Base-by-base conservation (phyloP, 2,329 filamentous ascomycete species). In the Fusarium foetens region DNA sequence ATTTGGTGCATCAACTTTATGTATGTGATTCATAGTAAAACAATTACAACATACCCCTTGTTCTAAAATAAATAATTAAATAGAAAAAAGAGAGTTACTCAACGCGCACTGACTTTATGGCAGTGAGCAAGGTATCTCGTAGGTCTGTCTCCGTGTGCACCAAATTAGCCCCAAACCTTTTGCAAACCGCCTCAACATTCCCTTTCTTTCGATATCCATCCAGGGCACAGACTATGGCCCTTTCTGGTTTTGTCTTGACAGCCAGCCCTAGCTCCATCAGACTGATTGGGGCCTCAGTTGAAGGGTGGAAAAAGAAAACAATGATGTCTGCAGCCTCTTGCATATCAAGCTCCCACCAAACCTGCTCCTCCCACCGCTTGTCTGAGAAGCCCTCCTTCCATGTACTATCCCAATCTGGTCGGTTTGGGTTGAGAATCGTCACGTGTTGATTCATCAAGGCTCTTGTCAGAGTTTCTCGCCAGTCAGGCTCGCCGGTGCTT, bases 211-310 rank as follows among this genome's bases (percentile, higher is more conserved):
- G 84, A 73, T 88, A 92, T 0, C 82, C 83, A 29, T 82, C 77
- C 4, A 84, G 81, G 51, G 86, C 89, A 45, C 86, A 85, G 1
- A 91, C 88, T 16, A 91, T 80, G 2, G 84, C 81, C 75, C 85
- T 87, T 77, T 86, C 88, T 3, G n/a, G 11, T 19, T 80, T 80
- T 14, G 65, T 57, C 21, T 75, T 80, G 6, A 85, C 85, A 52
- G 81, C 86, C 8, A 92, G 79, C 0, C 90, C 90, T 23, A 92
- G 78, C 79, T 92, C 90, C 48, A 92, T 79, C 75, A 92, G 78
- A 38, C 86, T 89, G 31, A 91, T 83, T 3, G 88, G 87, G 12
- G 88, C 88, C 51, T 83, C 80, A 0, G 87, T 89, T 6, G 70
- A 79, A 3, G 83, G 81, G 49, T 88, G 84, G 62, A 91, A 89